Percentiles rank a stretch among this genome's conserved stretches.
These are phyloP conservation scores for Breviolum minutum DNA, from an alignment of 73 alveolate genomes.

Conservation along the genomic window DNA sequence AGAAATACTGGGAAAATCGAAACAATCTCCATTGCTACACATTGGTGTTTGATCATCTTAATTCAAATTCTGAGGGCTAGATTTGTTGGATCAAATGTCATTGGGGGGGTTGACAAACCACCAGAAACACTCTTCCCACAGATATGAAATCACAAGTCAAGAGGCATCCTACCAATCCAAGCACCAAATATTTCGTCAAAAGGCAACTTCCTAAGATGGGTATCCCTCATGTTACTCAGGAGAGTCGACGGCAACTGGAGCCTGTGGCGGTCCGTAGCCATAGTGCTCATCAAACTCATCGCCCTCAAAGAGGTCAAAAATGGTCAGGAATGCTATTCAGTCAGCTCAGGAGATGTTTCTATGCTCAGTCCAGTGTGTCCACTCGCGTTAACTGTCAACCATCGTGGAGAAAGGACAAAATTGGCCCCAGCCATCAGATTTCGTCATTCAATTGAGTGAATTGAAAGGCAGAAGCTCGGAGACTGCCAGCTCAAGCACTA, in stretches of 20 bases:
- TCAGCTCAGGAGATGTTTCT: background rate
- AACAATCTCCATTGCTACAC: background rate
- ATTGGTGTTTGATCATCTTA: background rate
- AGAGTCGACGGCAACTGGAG: background rate
- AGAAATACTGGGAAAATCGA: background rate
- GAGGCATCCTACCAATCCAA: background rate
- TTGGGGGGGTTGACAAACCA: too few species aligned
- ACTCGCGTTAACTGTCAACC: background rate
- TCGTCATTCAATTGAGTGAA: background rate
- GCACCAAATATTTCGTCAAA: too few species aligned
- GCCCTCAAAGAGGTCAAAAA: slow-evolving; percentile 6
- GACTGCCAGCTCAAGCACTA: background rate
- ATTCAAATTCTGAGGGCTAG: too few species aligned
- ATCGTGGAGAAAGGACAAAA: background rate
- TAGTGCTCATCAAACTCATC: slow-evolving; percentile 81
- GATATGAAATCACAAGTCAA: background rate
- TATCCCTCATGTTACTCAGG: too few species aligned
- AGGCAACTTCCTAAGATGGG: too few species aligned
- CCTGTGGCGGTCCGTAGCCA: slow-evolving; percentile 62
- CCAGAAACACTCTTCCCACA: too few species aligned
- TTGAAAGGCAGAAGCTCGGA: background rate
- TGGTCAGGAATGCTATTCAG: background rate
- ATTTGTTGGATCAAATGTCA: too few species aligned
- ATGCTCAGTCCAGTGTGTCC: background rate
- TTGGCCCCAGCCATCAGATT: background rate